Conservation (phyloP, 192 early-diverging fungal species). For the Obelidium mucronatum region DNA sequence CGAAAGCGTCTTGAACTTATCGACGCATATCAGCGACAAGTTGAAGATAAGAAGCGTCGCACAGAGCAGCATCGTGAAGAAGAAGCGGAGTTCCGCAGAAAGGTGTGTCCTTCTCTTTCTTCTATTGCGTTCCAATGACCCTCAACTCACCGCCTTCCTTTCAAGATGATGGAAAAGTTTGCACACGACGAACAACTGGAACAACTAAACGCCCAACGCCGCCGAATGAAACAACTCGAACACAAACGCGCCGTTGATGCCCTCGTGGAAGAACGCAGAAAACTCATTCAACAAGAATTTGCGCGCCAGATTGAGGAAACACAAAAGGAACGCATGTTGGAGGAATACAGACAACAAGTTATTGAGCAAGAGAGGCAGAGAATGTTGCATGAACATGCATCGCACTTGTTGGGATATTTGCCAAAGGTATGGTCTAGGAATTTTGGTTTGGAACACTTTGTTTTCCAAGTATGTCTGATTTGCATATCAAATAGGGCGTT, state of each 20-base stretch:
- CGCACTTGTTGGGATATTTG: conserved; percentile 58
- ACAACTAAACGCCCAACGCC: conserved; percentile 58
- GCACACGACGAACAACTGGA: conserved; percentile 65
- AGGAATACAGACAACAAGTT: conserved; percentile 57
- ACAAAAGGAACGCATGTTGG: conserved; percentile 51
- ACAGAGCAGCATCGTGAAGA: conserved; percentile 51
- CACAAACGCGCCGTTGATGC: conserved; percentile 66
- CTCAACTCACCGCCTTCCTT: not conserved
- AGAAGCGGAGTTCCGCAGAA: conserved; percentile 57
- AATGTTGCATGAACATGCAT: conserved; percentile 67
- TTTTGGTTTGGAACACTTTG: not conserved
- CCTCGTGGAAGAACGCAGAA: conserved; percentile 57
- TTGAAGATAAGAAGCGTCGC: conserved; percentile 55
- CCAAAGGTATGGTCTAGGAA: conserved; percentile 53
- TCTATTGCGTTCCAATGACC: not conserved
- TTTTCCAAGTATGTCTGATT: not conserved
- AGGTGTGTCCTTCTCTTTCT: conserved; percentile 43
- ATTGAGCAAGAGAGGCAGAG: conserved; percentile 69
- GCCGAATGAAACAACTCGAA: conserved; percentile 66
- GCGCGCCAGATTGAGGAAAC: conserved; percentile 45
- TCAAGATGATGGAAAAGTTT: conserved; percentile 64
- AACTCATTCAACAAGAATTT: conserved; percentile 44
- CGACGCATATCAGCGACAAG: conserved; percentile 62
- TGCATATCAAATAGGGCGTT: conserved; percentile 57
- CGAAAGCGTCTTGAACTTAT: conserved; percentile 63